Evolutionary conservation across 2,329 filamentous ascomycete species (phyloP).

Genomic region (Emergomyces orientalis): DNA sequence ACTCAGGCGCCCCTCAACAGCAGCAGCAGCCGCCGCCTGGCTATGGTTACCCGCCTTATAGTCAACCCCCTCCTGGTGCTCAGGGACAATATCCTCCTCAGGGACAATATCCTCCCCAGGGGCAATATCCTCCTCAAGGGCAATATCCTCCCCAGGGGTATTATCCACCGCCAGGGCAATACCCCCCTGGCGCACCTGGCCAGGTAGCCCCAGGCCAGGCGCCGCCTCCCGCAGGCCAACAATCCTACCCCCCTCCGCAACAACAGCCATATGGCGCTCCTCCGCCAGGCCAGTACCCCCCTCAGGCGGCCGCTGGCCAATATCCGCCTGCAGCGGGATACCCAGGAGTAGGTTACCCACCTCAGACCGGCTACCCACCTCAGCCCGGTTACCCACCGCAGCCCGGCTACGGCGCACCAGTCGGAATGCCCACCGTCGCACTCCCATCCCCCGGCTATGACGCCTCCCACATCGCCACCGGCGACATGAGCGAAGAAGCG

Average conservation of each 20-base stretch:
- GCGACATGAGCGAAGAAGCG: constrained; percentile 59
- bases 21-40: not conserved
- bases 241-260: not conserved
- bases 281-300: constrained; percentile 18
- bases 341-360: constrained; percentile 12
- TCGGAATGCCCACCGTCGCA: constrained; percentile 24
- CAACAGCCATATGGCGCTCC: not conserved
- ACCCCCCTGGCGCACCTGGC: not conserved
- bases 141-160: constrained; percentile 18
- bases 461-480: constrained; percentile 18
- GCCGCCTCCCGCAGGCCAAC: not conserved
- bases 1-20: not conserved
- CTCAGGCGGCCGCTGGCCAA: constrained; percentile 12
- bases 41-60: constrained; percentile 5
- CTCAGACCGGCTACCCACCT: constrained; percentile 24
- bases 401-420: constrained; percentile 25
- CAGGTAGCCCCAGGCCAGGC: not conserved
- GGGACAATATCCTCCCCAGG: constrained; percentile 20
- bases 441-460: constrained; percentile 63
- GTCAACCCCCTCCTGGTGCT: not conserved
- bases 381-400: constrained; percentile 27
- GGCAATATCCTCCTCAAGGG: constrained; percentile 21
- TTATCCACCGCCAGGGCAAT: not conserved
- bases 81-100: constrained; percentile 11
- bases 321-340: constrained; percentile 21